phyloP scores from a whole-genome alignment of 2,329 filamentous ascomycete genomes.

The Penicillium sp. region DNA sequence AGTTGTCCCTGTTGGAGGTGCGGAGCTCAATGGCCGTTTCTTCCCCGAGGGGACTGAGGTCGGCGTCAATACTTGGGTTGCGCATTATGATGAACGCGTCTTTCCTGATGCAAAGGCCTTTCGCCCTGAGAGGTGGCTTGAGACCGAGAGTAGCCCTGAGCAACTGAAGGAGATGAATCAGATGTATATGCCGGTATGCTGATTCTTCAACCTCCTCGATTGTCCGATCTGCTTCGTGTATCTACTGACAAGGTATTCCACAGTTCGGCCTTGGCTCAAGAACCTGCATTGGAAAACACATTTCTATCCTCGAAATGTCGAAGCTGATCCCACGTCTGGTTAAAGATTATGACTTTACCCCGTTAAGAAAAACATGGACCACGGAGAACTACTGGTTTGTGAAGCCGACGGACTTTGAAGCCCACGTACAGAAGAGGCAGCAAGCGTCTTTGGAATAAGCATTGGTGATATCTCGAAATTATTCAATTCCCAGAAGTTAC shows the following conservation, averaged over 20 bases:
- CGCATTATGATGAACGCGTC: constrained; percentile 43
- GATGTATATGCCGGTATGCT: constrained; percentile 40
- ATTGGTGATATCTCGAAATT: background rate
- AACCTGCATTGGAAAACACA: constrained; percentile 35
- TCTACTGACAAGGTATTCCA: background rate
- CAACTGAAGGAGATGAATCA: constrained; percentile 34
- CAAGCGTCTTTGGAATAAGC: background rate
- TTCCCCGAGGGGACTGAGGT: constrained; percentile 44
- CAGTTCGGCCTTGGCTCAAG: constrained; percentile 36
- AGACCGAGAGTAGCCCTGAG: constrained; percentile 31
- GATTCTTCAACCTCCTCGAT: background rate
- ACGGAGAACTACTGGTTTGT: constrained; percentile 45
- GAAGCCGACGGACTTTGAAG: constrained; percentile 41
- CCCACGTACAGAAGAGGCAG: constrained; percentile 21
- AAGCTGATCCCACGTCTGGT: constrained; percentile 35
- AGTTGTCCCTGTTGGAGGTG: constrained; percentile 45
- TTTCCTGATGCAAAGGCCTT: constrained; percentile 45
- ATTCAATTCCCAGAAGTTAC: constrained; percentile 14
- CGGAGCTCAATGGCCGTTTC: constrained; percentile 39
- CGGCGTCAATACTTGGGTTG: constrained; percentile 44
- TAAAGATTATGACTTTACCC: constrained; percentile 27
- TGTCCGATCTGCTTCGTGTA: background rate
- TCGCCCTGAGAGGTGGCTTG: constrained; percentile 47
- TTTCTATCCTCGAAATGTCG: constrained; percentile 38
- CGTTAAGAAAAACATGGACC: constrained; percentile 27